Evolutionary conservation across 2,329 filamentous ascomycete genomes (phyloP), one percentile per base, ranked within the genome.

Genomic region (Hypomyces rosellus): DNA sequence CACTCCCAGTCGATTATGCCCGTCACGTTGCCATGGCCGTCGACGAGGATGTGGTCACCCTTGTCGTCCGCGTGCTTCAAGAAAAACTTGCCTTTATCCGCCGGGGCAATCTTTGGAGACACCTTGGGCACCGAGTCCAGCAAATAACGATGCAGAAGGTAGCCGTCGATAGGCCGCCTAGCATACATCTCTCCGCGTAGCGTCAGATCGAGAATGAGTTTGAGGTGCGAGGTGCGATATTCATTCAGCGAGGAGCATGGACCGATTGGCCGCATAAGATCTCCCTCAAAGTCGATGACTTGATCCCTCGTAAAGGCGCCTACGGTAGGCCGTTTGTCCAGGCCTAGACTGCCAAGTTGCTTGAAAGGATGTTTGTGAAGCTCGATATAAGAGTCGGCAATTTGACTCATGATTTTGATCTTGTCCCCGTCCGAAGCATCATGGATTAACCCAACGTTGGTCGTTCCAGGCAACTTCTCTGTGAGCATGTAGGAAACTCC

Each of bases 1-100:
- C 60, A 66, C 42, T 67, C 62, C 67, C 66, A 77, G 54, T 77
- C 73, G 47, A 77, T 71, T 33, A 78, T 71, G 1, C 71, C 72
- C 5, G 69, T 75, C 34, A 78, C 68, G 50, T 74, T 71, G 51
- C 64, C 72, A 7, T 73, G 44, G 4, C 73, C 63, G 51, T 78
- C 69, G 2, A 71, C 68, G 1, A 78, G 61, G 13, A 78, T 67
- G 44, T 77, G 72, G 47, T 76, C 72, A 3, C 70, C 73, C 55
- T 76, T 77, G 53, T 77, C 73, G 50, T 63, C 62, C 45, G 55
- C 55, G 39, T 65, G 59, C 54, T 73, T 76, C 8, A 78, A 58
- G 50, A 70, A 76, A 58, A 69, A 77, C 20, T 56, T 59, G 4
- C 60, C 53, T 30, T 64, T 59, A 18, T 63, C 54, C 25, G 6